Evolutionary conservation across 192 early-diverging fungal species (phyloP).

Genomic region (Phlyctochytrium arcticum): DNA sequence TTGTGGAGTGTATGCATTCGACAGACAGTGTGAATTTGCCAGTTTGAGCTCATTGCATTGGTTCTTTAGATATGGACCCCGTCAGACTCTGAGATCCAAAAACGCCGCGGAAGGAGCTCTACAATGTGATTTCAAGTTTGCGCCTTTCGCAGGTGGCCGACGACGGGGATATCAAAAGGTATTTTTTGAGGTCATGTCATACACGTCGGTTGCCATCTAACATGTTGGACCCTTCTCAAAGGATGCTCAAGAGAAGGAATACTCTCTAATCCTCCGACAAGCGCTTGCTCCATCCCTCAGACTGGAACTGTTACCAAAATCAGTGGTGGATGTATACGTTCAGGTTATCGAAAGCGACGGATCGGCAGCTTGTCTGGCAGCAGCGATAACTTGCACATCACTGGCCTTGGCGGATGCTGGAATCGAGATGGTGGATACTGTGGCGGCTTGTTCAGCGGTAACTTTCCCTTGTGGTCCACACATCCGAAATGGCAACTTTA

Average conservation of each 20-base stretch:
- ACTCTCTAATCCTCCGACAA: conserved; percentile 55
- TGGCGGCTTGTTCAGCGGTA: conserved; percentile 70
- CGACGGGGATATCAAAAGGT: conserved; percentile 50
- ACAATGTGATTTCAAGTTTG: conserved; percentile 74
- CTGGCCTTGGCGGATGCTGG: conserved; percentile 74
- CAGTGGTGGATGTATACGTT: conserved; percentile 66
- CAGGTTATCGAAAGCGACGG: conserved; percentile 71
- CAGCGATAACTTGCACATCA: conserved; percentile 58
- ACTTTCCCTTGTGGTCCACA: not conserved
- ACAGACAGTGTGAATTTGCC: not conserved
- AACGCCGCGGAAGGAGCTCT: conserved; percentile 54
- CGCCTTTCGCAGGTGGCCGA: conserved; percentile 62
- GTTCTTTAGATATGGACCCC: conserved; percentile 61
- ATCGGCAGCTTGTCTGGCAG: conserved; percentile 54
- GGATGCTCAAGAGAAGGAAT: conserved; percentile 55
- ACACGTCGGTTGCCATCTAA: not conserved
- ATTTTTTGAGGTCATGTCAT: not conserved
- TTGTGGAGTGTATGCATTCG: conserved; percentile 69
- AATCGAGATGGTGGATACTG: conserved; percentile 81
- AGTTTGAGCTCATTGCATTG: not conserved
- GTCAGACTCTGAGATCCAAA: conserved; percentile 51
- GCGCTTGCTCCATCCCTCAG: conserved; percentile 69
- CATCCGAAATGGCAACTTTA: not conserved
- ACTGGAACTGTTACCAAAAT: conserved; percentile 69
- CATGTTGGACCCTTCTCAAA: conserved; percentile 22